Percentiles rank a stretch among this genome's conserved stretches.
phyloP scores from a whole-genome alignment of 345 rosid genomes.

The Aquilaria yunnanensis region DNA sequence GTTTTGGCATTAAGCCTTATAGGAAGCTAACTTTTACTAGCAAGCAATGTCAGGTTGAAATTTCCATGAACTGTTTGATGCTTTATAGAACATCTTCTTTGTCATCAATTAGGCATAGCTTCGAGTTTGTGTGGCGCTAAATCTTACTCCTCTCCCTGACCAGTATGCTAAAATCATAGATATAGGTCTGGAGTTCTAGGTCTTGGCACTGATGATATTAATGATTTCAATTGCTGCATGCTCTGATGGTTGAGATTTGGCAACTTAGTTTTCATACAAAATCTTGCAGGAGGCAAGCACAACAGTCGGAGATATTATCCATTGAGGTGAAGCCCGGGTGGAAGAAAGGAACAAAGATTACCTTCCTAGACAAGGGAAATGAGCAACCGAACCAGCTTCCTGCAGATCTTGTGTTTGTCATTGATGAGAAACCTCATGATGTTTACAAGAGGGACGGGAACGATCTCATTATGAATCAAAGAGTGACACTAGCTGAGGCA shows the following conservation, averaged over 20 bases:
- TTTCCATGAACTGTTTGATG: too few relatives aligned
- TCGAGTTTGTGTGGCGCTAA: too few relatives aligned
- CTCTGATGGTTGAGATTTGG: background rate
- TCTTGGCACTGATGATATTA: too few relatives aligned
- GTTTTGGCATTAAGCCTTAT: too few relatives aligned
- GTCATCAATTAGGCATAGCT: too few relatives aligned
- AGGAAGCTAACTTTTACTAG: too few relatives aligned
- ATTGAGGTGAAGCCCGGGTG: conserved; percentile 94
- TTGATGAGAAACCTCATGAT: conserved; percentile 79
- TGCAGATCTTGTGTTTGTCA: conserved; percentile 83
- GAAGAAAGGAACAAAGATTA: conserved; percentile 96
- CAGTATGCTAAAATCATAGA: too few relatives aligned
- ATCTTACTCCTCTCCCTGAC: too few relatives aligned
- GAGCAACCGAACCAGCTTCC: conserved; percentile 86
- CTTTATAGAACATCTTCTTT: too few relatives aligned
- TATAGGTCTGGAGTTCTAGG: too few relatives aligned
- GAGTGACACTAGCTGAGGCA: conserved; percentile 72
- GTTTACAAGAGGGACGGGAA: conserved; percentile 75
- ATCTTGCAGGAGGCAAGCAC: conserved; percentile 49
- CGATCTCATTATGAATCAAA: conserved; percentile 54
- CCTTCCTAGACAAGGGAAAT: conserved; percentile 90
- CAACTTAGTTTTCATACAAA: background rate
- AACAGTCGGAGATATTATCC: conserved; percentile 76
- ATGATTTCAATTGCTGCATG: too few relatives aligned
- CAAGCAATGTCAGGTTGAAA: too few relatives aligned